These are phyloP conservation scores for Magnolia sinica DNA, from an alignment of 164 flowering plant genomes.

Conservation along the genomic window DNA sequence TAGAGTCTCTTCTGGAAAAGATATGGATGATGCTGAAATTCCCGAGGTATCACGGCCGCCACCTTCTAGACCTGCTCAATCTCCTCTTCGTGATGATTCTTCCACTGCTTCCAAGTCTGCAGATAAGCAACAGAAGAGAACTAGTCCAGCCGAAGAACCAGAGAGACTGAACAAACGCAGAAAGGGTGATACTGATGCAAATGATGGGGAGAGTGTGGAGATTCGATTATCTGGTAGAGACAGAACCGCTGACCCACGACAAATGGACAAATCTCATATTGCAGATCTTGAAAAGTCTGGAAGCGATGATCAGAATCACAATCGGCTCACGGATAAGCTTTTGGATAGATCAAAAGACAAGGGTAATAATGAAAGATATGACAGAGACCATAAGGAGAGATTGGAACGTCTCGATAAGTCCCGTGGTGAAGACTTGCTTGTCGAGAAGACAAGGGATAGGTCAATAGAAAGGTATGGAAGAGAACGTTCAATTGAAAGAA, in stretches of 20 bases:
- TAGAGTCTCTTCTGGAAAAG: constrained; percentile 38
- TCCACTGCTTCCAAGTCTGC: constrained; percentile 36
- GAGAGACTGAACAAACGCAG: constrained; percentile 71
- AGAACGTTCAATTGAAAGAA: constrained; percentile 82
- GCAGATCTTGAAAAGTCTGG: constrained; percentile 50
- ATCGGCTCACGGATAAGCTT: constrained; percentile 46
- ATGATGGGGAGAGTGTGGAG: constrained; percentile 57
- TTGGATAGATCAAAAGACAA: constrained; percentile 74
- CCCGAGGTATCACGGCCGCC: constrained; percentile 41
- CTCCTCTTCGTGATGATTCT: constrained; percentile 61
- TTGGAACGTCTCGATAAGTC: constrained; percentile 64
- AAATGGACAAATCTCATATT: constrained; percentile 30
- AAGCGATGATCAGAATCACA: constrained; percentile 45
- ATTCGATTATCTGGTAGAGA: constrained; percentile 58
- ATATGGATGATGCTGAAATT: constrained; percentile 41
- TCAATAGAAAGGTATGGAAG: constrained; percentile 81
- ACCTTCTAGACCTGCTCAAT: constrained; percentile 50
- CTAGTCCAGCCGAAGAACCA: constrained; percentile 65
- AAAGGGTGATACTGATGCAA: constrained; percentile 73
- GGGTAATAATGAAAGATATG: constrained; percentile 59
- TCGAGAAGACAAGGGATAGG: constrained; percentile 68
- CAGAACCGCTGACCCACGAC: constrained; percentile 46
- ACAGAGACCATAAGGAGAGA: constrained; percentile 73
- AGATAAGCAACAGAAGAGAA: constrained; percentile 78
- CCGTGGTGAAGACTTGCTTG: constrained; percentile 51